Evolutionary conservation across 176 grass and related monocot genomes (phyloP), one percentile per base, ranked within the genome.

Genomic region (Raddia distichophylla): DNA sequence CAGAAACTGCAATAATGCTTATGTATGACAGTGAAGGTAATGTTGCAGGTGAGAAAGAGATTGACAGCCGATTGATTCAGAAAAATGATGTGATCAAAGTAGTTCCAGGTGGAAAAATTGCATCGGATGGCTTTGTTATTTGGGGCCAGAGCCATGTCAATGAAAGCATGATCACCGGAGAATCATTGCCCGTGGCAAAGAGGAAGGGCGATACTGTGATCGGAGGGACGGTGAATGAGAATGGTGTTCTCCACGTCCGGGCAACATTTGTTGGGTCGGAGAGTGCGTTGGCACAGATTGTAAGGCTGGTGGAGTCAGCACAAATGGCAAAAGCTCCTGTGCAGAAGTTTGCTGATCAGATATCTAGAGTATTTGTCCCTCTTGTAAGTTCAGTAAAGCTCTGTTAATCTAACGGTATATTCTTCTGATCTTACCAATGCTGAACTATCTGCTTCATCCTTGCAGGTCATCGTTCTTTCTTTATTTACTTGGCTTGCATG

Each of bases 71-170:
- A 62, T 19, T 98, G 68, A 98, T 95, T 86, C 95, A 98, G 76
- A 98, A 98, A 87, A 98, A 98, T 73, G 95, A 98, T 67, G 88
- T 98, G 73, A 93, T 98, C 51, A 98, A 93, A 93, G 92, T 98
- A 71, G 76, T 86, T 20, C 95, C 92, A 0, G 92, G 95, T 75
- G 92, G 84, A 35, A 98, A 98, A 84, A 84, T 98, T 84, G 92
- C 95, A 73, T 98, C 86, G 0, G 95, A 98, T 86, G 95, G 95
- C 18, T 89, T 95, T 89, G 92, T 98, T 79, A 88, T 94, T 74
- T 85, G 95, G 95, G 95, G 92, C 42, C 95, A 93, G 67, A 98
- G 95, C 82, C 78, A 98, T 91, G 95, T 98, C 50, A 98, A 98
- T 49, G 95, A 98, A 84, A 98, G 95, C 73, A 95, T 98, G 95